A percentile compares a stretch with the other conserved stretches of the same genome.
phyloP scores from a whole-genome alignment of 2,329 filamentous ascomycete species.

The Paecilomyces niveus region DNA sequence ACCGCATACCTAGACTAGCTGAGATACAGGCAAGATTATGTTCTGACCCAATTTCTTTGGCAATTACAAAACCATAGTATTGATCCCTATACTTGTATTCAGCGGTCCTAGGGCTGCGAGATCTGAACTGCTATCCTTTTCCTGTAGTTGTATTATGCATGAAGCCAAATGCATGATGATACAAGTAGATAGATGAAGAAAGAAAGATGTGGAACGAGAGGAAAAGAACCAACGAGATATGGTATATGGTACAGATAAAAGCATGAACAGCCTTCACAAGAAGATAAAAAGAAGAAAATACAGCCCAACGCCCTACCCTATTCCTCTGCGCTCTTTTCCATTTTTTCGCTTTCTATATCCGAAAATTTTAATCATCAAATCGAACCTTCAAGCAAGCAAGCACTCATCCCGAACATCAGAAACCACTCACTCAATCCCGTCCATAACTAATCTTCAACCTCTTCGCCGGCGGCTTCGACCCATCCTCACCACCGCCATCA shows the following conservation, averaged over 20 bases:
- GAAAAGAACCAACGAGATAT: background rate
- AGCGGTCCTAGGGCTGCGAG: background rate
- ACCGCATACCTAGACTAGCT: background rate
- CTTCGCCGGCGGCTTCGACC: conserved; percentile 32
- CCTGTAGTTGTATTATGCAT: background rate
- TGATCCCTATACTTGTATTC: background rate
- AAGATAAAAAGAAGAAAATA: background rate
- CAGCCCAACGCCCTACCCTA: background rate
- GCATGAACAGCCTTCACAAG: background rate
- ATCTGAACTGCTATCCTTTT: background rate
- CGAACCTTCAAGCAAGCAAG: background rate
- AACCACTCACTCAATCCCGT: conserved; percentile 23
- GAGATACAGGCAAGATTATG: background rate
- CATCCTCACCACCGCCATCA: conserved; percentile 18
- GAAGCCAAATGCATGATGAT: background rate
- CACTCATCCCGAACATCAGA: background rate
- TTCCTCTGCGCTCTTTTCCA: background rate
- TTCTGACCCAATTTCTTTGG: background rate
- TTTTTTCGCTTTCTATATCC: background rate
- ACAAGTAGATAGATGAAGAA: background rate
- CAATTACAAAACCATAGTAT: background rate
- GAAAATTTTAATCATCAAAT: background rate
- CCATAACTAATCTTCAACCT: conserved; percentile 41
- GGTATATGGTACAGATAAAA: background rate
- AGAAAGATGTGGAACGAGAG: background rate